Conservation (phyloP, 1,139 yeast species). For the Cylindricascospora bacillispora region DNA sequence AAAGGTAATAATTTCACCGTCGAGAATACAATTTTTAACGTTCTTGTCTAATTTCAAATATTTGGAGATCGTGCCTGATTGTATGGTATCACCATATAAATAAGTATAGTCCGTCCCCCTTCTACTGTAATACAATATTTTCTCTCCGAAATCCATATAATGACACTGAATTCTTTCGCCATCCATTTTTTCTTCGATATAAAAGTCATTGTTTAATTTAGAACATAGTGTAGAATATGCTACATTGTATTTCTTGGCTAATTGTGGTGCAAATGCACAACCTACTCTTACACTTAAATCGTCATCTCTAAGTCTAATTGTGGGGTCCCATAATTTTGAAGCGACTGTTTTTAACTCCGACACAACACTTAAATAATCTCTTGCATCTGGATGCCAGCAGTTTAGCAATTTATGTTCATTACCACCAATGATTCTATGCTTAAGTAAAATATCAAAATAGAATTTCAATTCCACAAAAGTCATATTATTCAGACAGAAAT, state of each 20-base stretch:
- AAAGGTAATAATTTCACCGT: conserved; percentile 92
- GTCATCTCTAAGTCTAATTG: conserved; percentile 30
- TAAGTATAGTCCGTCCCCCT: conserved; percentile 61
- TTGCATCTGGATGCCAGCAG: conserved; percentile 79
- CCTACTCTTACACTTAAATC: conserved; percentile 38
- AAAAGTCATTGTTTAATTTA: conserved; percentile 39
- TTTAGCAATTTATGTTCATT: conserved; percentile 49
- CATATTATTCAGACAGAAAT: conserved; percentile 41
- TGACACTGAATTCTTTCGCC: conserved; percentile 85
- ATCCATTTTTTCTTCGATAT: conserved; percentile 83
- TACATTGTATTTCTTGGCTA: conserved; percentile 41
- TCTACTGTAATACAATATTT: conserved; percentile 53
- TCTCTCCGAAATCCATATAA: conserved; percentile 28
- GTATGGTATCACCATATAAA: conserved; percentile 51
- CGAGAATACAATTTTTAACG: conserved; percentile 44
- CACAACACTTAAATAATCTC: conserved; percentile 51
- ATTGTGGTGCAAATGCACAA: conserved; percentile 59
- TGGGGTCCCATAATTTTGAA: conserved; percentile 42
- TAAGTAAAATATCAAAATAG: conserved; percentile 55
- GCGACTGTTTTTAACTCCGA: conserved; percentile 52
- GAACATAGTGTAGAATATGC: conserved; percentile 38
- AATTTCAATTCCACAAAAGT: conserved; percentile 56
- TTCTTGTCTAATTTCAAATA: conserved; percentile 34
- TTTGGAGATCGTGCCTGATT: conserved; percentile 48
- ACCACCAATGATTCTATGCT: conserved; percentile 43